These are phyloP conservation scores for Tetrahymena elliotti DNA, from an alignment of 73 alveolate species.

Conservation along the genomic window DNA sequence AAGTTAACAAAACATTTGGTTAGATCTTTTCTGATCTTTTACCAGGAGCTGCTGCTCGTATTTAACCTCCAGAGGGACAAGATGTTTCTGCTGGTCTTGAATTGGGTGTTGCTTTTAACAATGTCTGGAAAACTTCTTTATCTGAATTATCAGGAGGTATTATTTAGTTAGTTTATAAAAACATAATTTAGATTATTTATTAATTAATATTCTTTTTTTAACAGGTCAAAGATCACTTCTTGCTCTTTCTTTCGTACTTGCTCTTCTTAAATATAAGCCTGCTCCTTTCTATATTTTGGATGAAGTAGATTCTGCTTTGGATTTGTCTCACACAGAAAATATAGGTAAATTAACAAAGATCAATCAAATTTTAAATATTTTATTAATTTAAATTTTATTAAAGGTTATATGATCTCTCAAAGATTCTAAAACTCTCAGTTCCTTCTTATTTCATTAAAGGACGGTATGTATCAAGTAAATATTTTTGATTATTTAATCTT, in stretches of 20 bases:
- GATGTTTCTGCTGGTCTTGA: slow-evolving; percentile 85
- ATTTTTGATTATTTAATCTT: background rate
- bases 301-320: slow-evolving; percentile 99
- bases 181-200: background rate
- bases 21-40: slow-evolving; percentile 73
- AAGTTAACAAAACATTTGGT: slow-evolving; percentile 72
- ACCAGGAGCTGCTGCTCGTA: slow-evolving; percentile 85
- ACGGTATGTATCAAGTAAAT: slow-evolving; percentile 84
- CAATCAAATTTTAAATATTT: background rate
- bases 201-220: slow-evolving; percentile 50
- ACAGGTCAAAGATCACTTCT: slow-evolving; percentile 95
- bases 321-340: slow-evolving; percentile 95
- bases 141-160: slow-evolving; percentile 81
- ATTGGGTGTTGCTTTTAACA: slow-evolving; percentile 88
- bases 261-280: slow-evolving; percentile 79
- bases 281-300: slow-evolving; percentile 97
- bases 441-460: slow-evolving; percentile 89
- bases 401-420: slow-evolving; percentile 34
- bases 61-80: slow-evolving; percentile 63
- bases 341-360: slow-evolving; percentile 39
- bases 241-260: slow-evolving; percentile 85
- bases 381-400: background rate
- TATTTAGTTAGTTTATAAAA: background rate
- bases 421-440: slow-evolving; percentile 41
- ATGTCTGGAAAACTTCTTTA: slow-evolving; percentile 77